Evolutionary conservation across 2,329 filamentous ascomycete species (phyloP).

Genomic region (Sporothrix brunneoviolacea): DNA sequence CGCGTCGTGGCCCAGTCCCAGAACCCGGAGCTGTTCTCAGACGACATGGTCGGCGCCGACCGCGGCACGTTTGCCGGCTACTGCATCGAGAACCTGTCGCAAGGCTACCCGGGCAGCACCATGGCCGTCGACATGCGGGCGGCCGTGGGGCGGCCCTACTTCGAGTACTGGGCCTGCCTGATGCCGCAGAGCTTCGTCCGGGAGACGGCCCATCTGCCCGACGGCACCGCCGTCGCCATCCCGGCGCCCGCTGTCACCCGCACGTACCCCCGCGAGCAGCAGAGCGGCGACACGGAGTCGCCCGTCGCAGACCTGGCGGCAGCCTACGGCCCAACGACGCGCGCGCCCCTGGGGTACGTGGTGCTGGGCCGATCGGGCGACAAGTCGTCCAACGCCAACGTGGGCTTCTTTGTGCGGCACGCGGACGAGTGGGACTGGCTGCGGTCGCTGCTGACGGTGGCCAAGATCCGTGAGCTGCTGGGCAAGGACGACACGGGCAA

Average conservation of each 20-base stretch:
- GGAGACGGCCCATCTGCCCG: constrained; percentile 15
- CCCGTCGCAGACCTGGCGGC: no score
- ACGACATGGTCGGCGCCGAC: no score
- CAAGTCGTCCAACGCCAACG: constrained; percentile 29
- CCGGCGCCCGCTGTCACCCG: constrained; percentile 23
- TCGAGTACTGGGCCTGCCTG: constrained; percentile 36
- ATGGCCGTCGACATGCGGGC: constrained; percentile 36
- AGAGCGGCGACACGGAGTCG: no score
- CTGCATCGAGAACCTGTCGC: no score
- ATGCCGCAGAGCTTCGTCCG: constrained; percentile 21
- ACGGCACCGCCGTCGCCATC: constrained; percentile 8
- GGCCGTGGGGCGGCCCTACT: constrained; percentile 29
- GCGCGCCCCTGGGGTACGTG: constrained; percentile 21
- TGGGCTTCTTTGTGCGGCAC: constrained; percentile 31
- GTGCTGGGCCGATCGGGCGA: constrained; percentile 24
- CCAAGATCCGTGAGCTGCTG: constrained; percentile 32
- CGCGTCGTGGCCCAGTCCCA: constrained; percentile 37
- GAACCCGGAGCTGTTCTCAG: constrained; percentile 35
- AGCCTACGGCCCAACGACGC: constrained; percentile 30
- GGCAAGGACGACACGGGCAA: constrained; percentile 31
- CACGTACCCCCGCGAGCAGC: no score
- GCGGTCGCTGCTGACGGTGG: constrained; percentile 28
- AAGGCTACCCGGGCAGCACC: constrained; percentile 37
- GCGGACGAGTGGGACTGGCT: constrained; percentile 35
- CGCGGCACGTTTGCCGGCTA: no score